Evolutionary conservation across 2,329 filamentous ascomycete species (phyloP).

Genomic region (Trichoderma guizhouense): DNA sequence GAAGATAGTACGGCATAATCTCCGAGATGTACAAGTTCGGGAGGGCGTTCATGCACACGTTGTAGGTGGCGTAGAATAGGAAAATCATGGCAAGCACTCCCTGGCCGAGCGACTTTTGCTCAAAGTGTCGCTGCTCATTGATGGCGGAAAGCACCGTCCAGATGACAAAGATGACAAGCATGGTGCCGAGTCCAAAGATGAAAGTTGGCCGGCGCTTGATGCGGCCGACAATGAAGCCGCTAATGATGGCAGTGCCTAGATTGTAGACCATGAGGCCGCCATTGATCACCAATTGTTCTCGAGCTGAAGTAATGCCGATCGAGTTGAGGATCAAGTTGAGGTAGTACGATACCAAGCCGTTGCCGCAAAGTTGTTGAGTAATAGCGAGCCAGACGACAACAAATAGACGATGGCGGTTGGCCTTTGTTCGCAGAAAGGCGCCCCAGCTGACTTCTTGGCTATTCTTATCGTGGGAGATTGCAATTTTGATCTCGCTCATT

Average conservation of each 20-base stretch:
- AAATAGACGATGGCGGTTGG: constrained; percentile 32
- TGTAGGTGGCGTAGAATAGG: constrained; percentile 44
- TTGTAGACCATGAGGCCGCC: constrained; percentile 41
- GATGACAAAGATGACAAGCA: constrained; percentile 36
- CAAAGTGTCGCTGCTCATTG: constrained; percentile 18
- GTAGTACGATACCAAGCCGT: constrained; percentile 36
- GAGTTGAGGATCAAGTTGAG: constrained; percentile 37
- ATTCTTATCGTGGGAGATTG: constrained; percentile 27
- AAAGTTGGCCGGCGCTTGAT: constrained; percentile 44
- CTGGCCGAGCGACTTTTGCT: constrained; percentile 29
- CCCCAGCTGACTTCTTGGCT: constrained; percentile 32
- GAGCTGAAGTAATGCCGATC: constrained; percentile 38
- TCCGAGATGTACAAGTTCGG: constrained; percentile 43
- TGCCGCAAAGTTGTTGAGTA: constrained; percentile 32
- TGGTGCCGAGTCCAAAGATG: constrained; percentile 35
- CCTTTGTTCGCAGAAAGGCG: constrained; percentile 31
- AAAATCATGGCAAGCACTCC: constrained; percentile 48
- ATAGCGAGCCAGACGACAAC: constrained; percentile 26
- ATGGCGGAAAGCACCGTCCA: constrained; percentile 40
- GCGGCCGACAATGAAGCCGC: constrained; percentile 40
- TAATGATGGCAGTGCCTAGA: constrained; percentile 33
- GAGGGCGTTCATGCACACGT: constrained; percentile 45
- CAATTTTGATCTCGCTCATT: constrained; percentile 39
- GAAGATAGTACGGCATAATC: constrained; percentile 37
- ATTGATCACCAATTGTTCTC: constrained; percentile 41